phyloP scores from a whole-genome alignment of 495 filamentous ascomycete species.

The Penicillium coffeae region DNA sequence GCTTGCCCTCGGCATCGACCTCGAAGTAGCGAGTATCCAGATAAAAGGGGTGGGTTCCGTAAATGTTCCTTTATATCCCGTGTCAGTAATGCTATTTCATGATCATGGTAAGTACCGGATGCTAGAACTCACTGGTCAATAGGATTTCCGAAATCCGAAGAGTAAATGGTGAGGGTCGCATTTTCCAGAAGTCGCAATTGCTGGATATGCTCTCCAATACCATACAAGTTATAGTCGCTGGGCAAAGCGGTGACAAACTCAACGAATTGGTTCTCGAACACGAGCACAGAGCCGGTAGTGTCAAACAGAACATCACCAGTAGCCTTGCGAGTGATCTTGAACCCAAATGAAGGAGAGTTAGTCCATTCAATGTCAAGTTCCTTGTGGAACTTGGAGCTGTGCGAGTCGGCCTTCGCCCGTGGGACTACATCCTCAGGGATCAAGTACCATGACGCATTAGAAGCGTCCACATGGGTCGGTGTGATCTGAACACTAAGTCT shows the following conservation, averaged over 20 bases:
- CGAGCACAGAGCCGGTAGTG: slow-evolving; percentile 51
- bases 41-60: slow-evolving; percentile 61
- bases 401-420: slow-evolving; percentile 46
- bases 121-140: slow-evolving; percentile 53
- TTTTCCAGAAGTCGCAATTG: slow-evolving; percentile 57
- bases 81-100: no score
- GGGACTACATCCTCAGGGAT: slow-evolving; percentile 62
- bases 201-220: slow-evolving; percentile 59
- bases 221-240: slow-evolving; percentile 60
- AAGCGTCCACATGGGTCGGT: slow-evolving; percentile 58
- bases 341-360: slow-evolving; percentile 59
- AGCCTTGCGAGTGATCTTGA: slow-evolving; percentile 52
- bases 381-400: slow-evolving; percentile 30
- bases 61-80: slow-evolving; percentile 47
- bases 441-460: slow-evolving; percentile 65
- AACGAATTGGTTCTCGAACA: slow-evolving; percentile 64
- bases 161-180: slow-evolving; percentile 62
- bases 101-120: no score
- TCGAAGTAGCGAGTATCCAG: slow-evolving; percentile 63
- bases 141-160: slow-evolving; percentile 63
- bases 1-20: slow-evolving; percentile 46
- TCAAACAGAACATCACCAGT: slow-evolving; percentile 57
- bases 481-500: slow-evolving; percentile 51
- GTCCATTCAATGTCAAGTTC: slow-evolving; percentile 56
- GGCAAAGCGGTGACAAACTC: slow-evolving; percentile 57